A percentile compares a stretch with the other conserved stretches of the same genome.
These are phyloP conservation scores for Dioscorea alata DNA, from an alignment of 106 monocot genomes.

Conservation along the genomic window DNA sequence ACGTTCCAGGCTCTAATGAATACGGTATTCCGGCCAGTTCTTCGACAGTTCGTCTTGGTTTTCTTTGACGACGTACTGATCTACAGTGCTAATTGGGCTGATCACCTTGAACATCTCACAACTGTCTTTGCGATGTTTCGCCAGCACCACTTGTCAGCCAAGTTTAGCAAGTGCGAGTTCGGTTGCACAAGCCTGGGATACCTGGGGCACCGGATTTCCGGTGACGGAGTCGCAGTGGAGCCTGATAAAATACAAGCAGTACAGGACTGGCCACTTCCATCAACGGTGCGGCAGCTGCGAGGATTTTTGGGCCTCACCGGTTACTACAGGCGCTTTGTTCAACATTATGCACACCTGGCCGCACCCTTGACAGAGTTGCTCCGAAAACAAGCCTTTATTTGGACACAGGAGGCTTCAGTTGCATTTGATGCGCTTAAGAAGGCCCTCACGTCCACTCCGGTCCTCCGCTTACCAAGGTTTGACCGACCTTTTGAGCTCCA, in stretches of 20 bases:
- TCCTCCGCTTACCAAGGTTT: constrained; percentile 6
- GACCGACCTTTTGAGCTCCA: neutral
- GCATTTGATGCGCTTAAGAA: neutral
- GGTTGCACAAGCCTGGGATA: neutral
- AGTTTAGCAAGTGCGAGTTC: neutral
- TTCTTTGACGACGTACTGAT: too few species aligned
- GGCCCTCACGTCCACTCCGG: neutral
- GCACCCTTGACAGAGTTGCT: neutral
- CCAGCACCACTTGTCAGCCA: neutral
- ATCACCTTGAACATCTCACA: constrained; percentile 2
- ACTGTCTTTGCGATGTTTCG: neutral
- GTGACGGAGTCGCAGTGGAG: neutral
- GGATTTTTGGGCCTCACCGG: constrained; percentile 14
- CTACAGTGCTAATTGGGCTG: too few species aligned
- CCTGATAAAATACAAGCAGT: neutral
- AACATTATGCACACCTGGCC: neutral
- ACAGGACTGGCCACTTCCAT: neutral
- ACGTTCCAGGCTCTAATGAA: too few species aligned
- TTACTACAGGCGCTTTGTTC: constrained; percentile 4
- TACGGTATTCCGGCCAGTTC: too few species aligned
- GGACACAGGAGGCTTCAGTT: neutral
- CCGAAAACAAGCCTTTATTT: constrained; percentile 7
- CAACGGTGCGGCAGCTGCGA: neutral
- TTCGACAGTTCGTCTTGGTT: too few species aligned
- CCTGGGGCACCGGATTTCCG: neutral